Base-by-base conservation (phyloP, 768 basidiomycete species). In the Amanita fuliginea region DNA sequence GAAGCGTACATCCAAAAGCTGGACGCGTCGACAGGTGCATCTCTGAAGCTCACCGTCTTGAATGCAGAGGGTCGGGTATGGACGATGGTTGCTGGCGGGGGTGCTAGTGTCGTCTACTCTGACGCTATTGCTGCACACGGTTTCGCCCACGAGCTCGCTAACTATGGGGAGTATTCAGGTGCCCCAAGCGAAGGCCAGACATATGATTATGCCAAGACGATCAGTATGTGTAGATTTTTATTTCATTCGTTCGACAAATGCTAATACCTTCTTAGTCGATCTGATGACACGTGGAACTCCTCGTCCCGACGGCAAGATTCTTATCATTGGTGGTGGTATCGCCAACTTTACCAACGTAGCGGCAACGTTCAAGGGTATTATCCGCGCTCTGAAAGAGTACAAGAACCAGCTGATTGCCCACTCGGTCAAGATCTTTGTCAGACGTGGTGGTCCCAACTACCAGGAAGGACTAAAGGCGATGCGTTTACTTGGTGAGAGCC, bases 321-420 rank as follows among this genome's bases (percentile, higher is more conserved):
- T 98, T 68, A 96, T 99, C 77, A 96, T 99, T 56, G 96, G 95
- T 68, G 96, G 96, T 69, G 95, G 95, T 72, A 96, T 96, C 55
- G 96, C 96, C 73, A 99, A 99, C n/a, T n/a, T n/a, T n/a, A n/a
- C n/a, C n/a, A n/a, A n/a, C 64, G 94, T 98, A 57, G 96, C 94
- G 30, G 86, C 95, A 8, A 98, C 95, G 53, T 99, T 99, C 86
- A 97, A 98, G 77, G 95, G 95, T 54, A 99, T 98, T 76, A 99
- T 99, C 67, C 87, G 83, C 40, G 94, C 96, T 14, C 77, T 99
- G 56, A 86, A 95, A 74, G 87, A 93, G 67, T 92, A 77, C 79
- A 92, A 92, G 75, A 70, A 76, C 39, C 83, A 81, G 47, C 79
- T 98, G 55, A 85, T 90, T 61, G 71, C 74, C 44, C 84, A 91